Evolutionary conservation across 1,284 basidiomycete genomes (phyloP).

Genomic region (Rhodofomes roseus): DNA sequence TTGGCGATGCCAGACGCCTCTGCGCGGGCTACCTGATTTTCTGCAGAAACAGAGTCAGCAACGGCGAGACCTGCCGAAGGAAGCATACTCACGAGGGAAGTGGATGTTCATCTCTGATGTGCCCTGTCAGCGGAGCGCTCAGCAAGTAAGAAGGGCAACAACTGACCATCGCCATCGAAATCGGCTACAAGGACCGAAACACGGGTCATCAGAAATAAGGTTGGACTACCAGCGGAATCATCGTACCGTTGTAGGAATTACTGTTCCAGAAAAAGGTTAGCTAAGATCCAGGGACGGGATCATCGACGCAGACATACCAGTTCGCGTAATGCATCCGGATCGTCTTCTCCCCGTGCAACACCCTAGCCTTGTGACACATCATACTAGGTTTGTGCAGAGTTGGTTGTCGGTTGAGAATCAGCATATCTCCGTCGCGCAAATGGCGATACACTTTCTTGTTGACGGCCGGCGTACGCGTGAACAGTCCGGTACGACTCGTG

Average conservation of each 20-base stretch:
- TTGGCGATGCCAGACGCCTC: constrained; percentile 95
- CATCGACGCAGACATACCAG: constrained; percentile 55
- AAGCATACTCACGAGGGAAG: constrained; percentile 79
- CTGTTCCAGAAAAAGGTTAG: constrained; percentile 35
- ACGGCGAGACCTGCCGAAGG: neutral
- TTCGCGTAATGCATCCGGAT: constrained; percentile 99
- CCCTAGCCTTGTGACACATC: constrained; percentile 97
- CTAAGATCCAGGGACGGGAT: neutral
- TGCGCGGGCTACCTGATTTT: constrained; percentile 90
- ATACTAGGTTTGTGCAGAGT: constrained; percentile 99
- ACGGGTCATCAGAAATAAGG: constrained; percentile 12
- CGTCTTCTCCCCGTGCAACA: constrained; percentile 95
- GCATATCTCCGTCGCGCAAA: constrained; percentile 91
- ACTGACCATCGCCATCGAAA: constrained; percentile 94
- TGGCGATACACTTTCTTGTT: constrained; percentile 99
- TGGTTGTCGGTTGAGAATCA: constrained; percentile 97
- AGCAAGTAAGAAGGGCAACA: constrained; percentile 2
- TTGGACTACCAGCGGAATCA: constrained; percentile 7
- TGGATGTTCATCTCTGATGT: constrained; percentile 96
- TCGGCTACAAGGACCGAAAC: constrained; percentile 60
- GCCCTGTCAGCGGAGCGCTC: constrained; percentile 15
- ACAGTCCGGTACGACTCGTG: constrained; percentile 52
- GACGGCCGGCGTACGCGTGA: constrained; percentile 68
- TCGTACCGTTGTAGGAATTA: constrained; percentile 93
- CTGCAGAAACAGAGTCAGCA: constrained; percentile 33